Conservation (phyloP, 805 yeast genomes). For the Torulaspora indica region DNA sequence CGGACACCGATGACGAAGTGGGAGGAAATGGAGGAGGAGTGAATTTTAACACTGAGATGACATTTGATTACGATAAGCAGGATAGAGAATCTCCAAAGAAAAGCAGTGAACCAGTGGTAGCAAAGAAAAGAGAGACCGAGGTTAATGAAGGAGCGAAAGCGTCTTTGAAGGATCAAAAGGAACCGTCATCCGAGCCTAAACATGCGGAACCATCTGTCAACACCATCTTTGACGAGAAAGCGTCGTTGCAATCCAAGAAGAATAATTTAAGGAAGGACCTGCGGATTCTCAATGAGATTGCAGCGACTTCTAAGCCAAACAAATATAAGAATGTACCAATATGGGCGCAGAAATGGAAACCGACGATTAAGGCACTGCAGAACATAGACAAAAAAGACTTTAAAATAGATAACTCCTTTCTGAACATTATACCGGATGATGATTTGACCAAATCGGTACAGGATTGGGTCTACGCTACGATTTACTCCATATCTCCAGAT, state of each 20-base stretch:
- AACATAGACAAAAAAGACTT: constrained; percentile 32
- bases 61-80: constrained; percentile 35
- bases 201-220: constrained; percentile 14
- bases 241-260: constrained; percentile 29
- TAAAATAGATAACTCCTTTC: constrained; percentile 41
- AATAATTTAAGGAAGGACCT: constrained; percentile 34
- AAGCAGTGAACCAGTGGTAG: too few relatives aligned
- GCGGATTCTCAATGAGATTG: constrained; percentile 28
- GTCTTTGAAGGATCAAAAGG: not conserved
- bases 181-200: not conserved
- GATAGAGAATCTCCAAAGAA: constrained; percentile 18
- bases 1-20: constrained; percentile 35
- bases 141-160: not conserved
- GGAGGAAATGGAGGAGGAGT: constrained; percentile 28
- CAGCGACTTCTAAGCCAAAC: constrained; percentile 47
- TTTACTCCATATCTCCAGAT: constrained; percentile 56
- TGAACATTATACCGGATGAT: constrained; percentile 71
- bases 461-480: constrained; percentile 84
- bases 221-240: constrained; percentile 33
- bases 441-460: constrained; percentile 77
- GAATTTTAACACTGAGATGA: constrained; percentile 30
- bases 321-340: constrained; percentile 63
- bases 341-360: constrained; percentile 79
- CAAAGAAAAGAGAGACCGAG: not conserved
- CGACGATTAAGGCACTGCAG: constrained; percentile 37